Conservation (phyloP, 257 asterid species). For the Plantago ovata region DNA sequence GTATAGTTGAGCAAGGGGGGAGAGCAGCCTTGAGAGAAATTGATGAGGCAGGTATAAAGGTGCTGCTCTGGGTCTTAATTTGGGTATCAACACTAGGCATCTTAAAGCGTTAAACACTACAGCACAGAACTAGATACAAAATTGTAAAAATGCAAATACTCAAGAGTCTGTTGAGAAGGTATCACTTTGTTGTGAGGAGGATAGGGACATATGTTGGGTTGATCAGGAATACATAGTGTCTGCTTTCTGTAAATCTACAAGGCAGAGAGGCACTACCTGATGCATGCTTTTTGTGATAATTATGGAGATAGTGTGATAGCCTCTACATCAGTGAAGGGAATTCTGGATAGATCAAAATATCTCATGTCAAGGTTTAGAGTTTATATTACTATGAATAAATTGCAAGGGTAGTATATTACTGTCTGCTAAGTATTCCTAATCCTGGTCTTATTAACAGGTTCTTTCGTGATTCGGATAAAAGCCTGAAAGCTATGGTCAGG, state of each 20-base stretch:
- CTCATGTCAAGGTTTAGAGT: background rate
- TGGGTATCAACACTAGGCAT: too few relatives aligned
- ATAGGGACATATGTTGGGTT: too few relatives aligned
- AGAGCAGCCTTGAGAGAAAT: too few relatives aligned
- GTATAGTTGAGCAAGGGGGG: too few relatives aligned
- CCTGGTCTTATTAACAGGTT: slow-evolving; percentile 40
- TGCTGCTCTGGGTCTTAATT: too few relatives aligned
- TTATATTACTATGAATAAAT: background rate
- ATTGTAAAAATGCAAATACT: too few relatives aligned
- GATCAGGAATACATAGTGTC: too few relatives aligned
- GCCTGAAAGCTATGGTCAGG: slow-evolving; percentile 30
- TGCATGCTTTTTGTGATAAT: background rate
- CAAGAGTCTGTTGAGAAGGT: too few relatives aligned
- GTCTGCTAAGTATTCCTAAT: slow-evolving; percentile 4
- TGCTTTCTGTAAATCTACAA: background rate
- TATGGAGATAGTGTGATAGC: background rate
- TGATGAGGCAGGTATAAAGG: too few relatives aligned
- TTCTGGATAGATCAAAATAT: background rate
- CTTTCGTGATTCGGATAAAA: slow-evolving; percentile 63
- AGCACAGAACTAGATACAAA: too few relatives aligned
- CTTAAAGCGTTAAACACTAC: too few relatives aligned
- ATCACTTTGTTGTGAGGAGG: too few relatives aligned
- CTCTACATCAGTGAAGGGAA: background rate
- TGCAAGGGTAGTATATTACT: background rate
- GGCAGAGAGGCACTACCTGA: background rate